A percentile compares a stretch with the other conserved stretches of the same genome.
phyloP scores from a whole-genome alignment of 176 grass and related monocot genomes.

The Puccinellia tenuiflora region DNA sequence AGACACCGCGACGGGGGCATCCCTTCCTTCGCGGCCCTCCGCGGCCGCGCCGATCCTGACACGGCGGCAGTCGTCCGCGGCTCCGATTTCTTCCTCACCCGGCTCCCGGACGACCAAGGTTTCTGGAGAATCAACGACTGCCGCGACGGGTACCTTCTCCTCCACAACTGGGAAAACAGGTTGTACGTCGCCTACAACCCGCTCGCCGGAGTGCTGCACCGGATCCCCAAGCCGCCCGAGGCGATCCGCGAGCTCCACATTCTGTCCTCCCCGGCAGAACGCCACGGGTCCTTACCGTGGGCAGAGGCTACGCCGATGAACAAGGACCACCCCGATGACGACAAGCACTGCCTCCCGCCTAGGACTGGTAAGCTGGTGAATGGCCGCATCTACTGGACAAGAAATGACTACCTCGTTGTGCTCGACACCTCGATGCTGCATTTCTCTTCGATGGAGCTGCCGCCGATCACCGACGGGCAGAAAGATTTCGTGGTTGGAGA shows the following conservation, averaged over 20 bases:
- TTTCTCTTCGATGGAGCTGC: not conserved
- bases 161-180: not conserved
- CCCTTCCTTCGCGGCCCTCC: too few species aligned
- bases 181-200: not conserved
- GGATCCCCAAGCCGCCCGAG: not conserved
- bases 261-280: not conserved
- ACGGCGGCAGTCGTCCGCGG: too few species aligned
- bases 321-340: not conserved
- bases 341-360: not conserved
- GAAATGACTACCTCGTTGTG: not conserved
- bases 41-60: too few species aligned
- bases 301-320: not conserved
- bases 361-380: not conserved
- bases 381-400: too few species aligned
- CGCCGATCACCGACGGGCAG: not conserved
- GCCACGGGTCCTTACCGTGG: not conserved
- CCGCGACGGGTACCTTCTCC: not conserved
- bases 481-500: not conserved
- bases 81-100: too few species aligned
- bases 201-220: not conserved
- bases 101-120: not conserved
- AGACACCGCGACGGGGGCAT: too few species aligned
- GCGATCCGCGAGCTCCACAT: not conserved
- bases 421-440: not conserved
- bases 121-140: not conserved